A percentile compares a stretch with the other conserved stretches of the same genome.
phyloP scores from a whole-genome alignment of 1,284 basidiomycete genomes.

The Ustilago hordei region DNA sequence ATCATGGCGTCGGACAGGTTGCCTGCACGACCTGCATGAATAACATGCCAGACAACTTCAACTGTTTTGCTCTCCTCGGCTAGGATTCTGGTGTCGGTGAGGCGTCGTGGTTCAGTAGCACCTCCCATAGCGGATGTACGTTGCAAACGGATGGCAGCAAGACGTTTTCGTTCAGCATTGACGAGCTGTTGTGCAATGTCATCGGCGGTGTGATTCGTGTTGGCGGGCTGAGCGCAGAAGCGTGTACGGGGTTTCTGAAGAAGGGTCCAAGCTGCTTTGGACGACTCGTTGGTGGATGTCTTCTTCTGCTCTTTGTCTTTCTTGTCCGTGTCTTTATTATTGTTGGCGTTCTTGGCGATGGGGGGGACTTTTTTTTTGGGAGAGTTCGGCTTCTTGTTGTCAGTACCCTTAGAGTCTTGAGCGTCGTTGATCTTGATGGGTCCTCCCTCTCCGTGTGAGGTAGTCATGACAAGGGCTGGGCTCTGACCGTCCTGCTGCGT shows the following conservation, averaged over 20 bases:
- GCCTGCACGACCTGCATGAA: slow-evolving; percentile 37
- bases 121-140: slow-evolving; percentile 10
- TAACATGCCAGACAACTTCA: slow-evolving; percentile 49
- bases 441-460: slow-evolving; percentile 36
- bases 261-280: slow-evolving; percentile 13
- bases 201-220: slow-evolving; percentile 35
- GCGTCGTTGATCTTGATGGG: slow-evolving; percentile 11
- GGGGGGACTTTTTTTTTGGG: background rate
- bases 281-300: slow-evolving; percentile 8
- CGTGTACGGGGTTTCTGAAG: slow-evolving; percentile 38
- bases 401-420: background rate
- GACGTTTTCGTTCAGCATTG: slow-evolving; percentile 26
- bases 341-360: slow-evolving; percentile 8
- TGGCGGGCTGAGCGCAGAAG: slow-evolving; percentile 40
- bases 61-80: slow-evolving; percentile 38
- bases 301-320: slow-evolving; percentile 13
- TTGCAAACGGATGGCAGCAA: slow-evolving; percentile 29
- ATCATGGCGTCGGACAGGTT: slow-evolving; percentile 32
- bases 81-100: slow-evolving; percentile 37
- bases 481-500: background rate
- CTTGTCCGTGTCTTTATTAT: slow-evolving; percentile 8
- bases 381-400: background rate
- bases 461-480: slow-evolving; percentile 6
- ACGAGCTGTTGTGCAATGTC: slow-evolving; percentile 17
- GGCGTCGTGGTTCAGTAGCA: slow-evolving; percentile 16